Evolutionary conservation across 768 basidiomycete genomes (phyloP), one percentile per base, ranked within the genome.

Genomic region (Cystofilobasidium macerans): DNA sequence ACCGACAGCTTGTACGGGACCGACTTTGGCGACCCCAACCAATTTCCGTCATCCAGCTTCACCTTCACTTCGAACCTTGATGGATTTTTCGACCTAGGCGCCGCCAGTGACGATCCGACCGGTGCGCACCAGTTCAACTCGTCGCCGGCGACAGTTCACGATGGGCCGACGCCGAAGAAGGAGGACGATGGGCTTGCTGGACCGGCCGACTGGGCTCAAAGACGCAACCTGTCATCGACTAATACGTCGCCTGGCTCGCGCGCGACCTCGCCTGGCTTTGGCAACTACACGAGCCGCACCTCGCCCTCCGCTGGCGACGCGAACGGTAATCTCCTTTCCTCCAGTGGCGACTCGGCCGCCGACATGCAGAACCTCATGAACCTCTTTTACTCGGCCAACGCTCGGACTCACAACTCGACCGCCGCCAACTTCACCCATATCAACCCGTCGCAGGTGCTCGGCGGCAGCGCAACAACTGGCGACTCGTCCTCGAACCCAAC

Each of bases 371-470:
- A 76, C 61, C 69, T 76, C 36, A 76, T 77, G 75, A 72, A 74
- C 28, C 69, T 76, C 24, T 77, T 76, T 65, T 70, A 75, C 57
- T 72, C 75, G 26, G 71, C 76, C 20, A 66, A 73, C n/a, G 72
- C 74, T 1, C 57, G 40, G 18, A 36, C 57, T 20, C 35, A 38
- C 57, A 59, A 59, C 57, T 26, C 33, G 22, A 28, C 57, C 36
- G 26, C 30, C n/a, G 38, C 18, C 43, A 36, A 33, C 24, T 77
- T 72, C 71, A 77, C 76, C 0, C 76, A 76, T 61, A 87, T 97
- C 67, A 89, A 97, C 78, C 93, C 93, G 11, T 86, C 87, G n/a
- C 89, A 94, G 77, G 87, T 94, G 51, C 76, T 82, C 30, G 76
- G 73, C 26, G 48, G 40, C 26, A 40, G 36, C 57, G 36, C 48